Percentiles rank a stretch among this genome's conserved stretches.
These are phyloP conservation scores for Tetradesmus lagerheimii DNA, from an alignment of 139 green algal genomes.

Conservation along the genomic window DNA sequence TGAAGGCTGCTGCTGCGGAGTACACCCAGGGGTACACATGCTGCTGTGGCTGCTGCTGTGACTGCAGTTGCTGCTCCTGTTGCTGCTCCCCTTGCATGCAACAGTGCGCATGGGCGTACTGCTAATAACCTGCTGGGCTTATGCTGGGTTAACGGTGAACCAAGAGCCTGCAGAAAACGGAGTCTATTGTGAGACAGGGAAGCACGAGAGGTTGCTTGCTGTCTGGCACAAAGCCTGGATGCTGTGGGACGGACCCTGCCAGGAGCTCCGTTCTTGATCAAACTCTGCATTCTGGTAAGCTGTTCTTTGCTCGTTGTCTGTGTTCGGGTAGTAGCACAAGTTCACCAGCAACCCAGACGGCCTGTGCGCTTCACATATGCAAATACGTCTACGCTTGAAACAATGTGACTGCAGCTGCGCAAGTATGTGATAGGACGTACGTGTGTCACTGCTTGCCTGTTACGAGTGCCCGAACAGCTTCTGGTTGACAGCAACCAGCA, in stretches of 20 bases:
- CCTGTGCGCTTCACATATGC: background rate
- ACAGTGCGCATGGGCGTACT: background rate
- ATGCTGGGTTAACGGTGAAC: background rate
- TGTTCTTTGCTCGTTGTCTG: background rate
- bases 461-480: background rate
- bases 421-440: background rate
- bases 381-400: background rate
- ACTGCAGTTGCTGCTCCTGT: background rate
- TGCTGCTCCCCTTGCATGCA: background rate
- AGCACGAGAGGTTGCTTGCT: background rate
- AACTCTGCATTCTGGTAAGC: background rate
- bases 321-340: background rate
- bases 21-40: background rate
- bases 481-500: background rate
- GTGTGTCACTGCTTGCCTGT: background rate
- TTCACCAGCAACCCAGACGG: background rate
- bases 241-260: background rate
- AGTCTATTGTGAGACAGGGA: background rate
- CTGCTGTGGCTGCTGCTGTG: conserved; percentile 15
- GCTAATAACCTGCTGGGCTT: background rate
- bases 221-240: background rate
- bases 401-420: background rate
- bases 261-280: background rate
- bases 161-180: background rate
- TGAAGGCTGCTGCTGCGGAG: background rate